Evolutionary conservation across 306 rosid species (phyloP).

Genomic region (Styphnolobium japonicum): DNA sequence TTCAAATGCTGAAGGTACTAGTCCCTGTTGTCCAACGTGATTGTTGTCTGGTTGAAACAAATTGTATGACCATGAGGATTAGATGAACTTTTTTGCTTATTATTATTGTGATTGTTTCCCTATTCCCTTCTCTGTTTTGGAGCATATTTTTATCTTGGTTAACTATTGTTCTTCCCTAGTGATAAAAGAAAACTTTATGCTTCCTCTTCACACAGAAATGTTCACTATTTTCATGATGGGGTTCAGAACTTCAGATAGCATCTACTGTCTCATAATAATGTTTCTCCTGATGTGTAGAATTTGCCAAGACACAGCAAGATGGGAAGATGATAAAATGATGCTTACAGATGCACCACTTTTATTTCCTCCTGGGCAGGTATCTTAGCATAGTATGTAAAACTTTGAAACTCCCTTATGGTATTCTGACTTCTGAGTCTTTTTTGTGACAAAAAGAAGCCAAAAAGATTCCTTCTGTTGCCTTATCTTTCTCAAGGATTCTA

Average conservation of each 20-base stretch:
- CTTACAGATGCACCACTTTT: constrained; percentile 93
- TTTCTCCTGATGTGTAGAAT: constrained; percentile 42
- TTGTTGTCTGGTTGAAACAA: constrained; percentile 6
- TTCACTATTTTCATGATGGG: background rate
- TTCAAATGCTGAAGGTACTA: constrained; percentile 65
- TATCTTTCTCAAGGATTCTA: background rate
- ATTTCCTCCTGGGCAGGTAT: constrained; percentile 96
- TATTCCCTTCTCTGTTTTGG: background rate
- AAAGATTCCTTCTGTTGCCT: background rate
- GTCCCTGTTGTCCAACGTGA: constrained; percentile 8
- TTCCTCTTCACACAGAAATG: background rate
- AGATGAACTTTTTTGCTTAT: background rate
- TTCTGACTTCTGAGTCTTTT: background rate
- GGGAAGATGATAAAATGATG: constrained; percentile 88
- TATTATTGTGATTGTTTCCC: background rate
- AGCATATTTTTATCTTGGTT: background rate
- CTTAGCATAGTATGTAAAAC: background rate
- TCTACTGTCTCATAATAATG: background rate
- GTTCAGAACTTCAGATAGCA: background rate
- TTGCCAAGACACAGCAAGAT: constrained; percentile 53
- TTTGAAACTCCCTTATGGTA: background rate
- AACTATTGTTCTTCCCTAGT: background rate
- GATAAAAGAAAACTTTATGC: background rate
- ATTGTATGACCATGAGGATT: background rate
- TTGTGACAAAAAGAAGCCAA: background rate